phyloP scores from a whole-genome alignment of 768 basidiomycete species.

The Trametes gibbosa region DNA sequence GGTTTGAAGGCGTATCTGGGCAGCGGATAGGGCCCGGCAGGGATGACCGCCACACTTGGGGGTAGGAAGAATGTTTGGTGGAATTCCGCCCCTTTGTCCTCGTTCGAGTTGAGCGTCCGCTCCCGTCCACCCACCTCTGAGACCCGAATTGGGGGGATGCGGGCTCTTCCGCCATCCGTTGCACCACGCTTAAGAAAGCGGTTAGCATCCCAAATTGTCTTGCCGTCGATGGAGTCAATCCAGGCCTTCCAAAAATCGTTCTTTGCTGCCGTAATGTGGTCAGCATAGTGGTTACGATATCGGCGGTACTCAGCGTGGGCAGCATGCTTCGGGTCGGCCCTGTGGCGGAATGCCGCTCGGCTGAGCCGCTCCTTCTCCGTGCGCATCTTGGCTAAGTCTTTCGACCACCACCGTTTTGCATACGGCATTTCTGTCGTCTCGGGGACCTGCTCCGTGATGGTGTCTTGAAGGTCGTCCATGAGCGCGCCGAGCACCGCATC shows the following conservation, averaged over 20 bases:
- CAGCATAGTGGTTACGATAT: slow-evolving; percentile 14
- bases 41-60: background rate
- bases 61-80: slow-evolving; percentile 31
- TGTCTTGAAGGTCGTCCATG: slow-evolving; percentile 14
- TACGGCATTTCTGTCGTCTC: slow-evolving; percentile 20
- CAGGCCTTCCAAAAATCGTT: slow-evolving; percentile 26
- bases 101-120: slow-evolving; percentile 1
- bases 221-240: slow-evolving; percentile 16
- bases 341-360: background rate
- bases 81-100: slow-evolving; percentile 20
- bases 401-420: slow-evolving; percentile 35
- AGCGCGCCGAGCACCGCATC: slow-evolving; percentile 6
- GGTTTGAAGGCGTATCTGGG: slow-evolving; percentile 19
- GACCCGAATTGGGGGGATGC: slow-evolving; percentile 20
- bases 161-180: slow-evolving; percentile 11
- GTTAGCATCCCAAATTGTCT: slow-evolving; percentile 23
- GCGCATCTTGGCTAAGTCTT: slow-evolving; percentile 26
- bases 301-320: slow-evolving; percentile 13
- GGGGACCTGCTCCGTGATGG: slow-evolving; percentile 23
- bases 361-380: slow-evolving; percentile 19
- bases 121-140: background rate
- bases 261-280: slow-evolving; percentile 21
- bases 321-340: slow-evolving; percentile 11
- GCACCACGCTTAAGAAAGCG: slow-evolving; percentile 1
- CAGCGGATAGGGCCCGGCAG: slow-evolving; percentile 24